phyloP scores from a whole-genome alignment of 2,329 filamentous ascomycete species.

The Cladosporium velox region DNA sequence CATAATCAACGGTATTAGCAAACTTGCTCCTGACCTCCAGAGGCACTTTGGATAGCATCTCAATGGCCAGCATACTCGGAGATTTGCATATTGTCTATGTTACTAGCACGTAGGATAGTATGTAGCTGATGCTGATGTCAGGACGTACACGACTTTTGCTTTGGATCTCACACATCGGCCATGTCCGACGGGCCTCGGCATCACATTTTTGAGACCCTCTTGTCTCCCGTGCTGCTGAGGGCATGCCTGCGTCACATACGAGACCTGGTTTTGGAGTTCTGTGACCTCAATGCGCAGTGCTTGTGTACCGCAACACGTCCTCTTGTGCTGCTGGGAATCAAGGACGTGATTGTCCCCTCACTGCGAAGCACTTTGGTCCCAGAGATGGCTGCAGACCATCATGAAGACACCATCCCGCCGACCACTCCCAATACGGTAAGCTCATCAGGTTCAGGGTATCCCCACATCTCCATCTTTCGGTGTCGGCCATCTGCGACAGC shows the following conservation, averaged over 20 bases:
- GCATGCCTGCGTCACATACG: neutral
- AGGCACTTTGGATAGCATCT: neutral
- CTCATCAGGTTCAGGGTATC: neutral
- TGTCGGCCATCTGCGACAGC: neutral
- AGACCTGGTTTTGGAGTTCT: neutral
- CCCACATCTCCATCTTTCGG: constrained; percentile 16
- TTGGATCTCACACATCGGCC: neutral
- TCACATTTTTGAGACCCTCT: neutral
- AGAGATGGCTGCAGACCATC: neutral
- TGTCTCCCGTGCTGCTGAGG: neutral
- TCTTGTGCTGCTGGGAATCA: neutral
- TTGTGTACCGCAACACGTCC: neutral
- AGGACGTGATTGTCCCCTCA: neutral
- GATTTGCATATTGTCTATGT: neutral
- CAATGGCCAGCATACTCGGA: neutral
- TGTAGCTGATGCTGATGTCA: neutral
- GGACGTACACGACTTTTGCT: neutral
- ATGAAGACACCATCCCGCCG: neutral
- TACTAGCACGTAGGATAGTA: neutral
- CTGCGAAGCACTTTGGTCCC: neutral
- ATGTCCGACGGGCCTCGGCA: neutral
- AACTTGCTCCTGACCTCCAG: neutral
- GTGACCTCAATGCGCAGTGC: neutral
- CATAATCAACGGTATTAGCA: neutral
- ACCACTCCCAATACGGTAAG: neutral